These are phyloP conservation scores for Suhomyces sp. DNA, from an alignment of 805 yeast genomes.

Conservation along the genomic window DNA sequence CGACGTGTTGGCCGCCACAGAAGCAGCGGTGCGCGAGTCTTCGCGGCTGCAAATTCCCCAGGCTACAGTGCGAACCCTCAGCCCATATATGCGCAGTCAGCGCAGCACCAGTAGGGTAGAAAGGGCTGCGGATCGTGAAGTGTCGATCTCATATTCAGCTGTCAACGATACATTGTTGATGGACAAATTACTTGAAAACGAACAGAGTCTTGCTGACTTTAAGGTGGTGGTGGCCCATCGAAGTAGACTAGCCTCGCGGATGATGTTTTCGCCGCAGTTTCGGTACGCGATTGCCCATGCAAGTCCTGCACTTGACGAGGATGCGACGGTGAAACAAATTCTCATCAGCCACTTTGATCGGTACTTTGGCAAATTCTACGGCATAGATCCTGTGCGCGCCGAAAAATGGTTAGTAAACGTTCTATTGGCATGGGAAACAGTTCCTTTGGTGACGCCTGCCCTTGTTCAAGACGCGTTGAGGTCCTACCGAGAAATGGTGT, in stretches of 20 bases:
- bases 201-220: conserved; percentile 3
- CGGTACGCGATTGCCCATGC: conserved; percentile 7
- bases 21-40: not conserved
- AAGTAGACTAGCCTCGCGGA: conserved; percentile 10
- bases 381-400: conserved; percentile 8
- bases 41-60: conserved; percentile 1
- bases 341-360: conserved; percentile 13
- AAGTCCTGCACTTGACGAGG: not conserved
- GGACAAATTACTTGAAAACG: conserved; percentile 8
- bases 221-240: conserved; percentile 12
- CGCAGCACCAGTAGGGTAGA: not conserved
- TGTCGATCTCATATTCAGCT: conserved; percentile 5
- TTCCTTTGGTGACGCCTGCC: conserved; percentile 5
- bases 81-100: not conserved
- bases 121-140: conserved; percentile 4
- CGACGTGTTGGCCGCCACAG: not conserved
- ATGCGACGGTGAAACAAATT: conserved; percentile 6
- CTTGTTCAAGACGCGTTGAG: conserved; percentile 10
- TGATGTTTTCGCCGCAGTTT: conserved; percentile 4
- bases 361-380: conserved; percentile 13
- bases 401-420: conserved; percentile 12
- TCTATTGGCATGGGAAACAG: conserved; percentile 7
- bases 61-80: not conserved
- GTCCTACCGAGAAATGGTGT: conserved; percentile 3
- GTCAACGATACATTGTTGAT: conserved; percentile 8